Base-by-base conservation (phyloP, 179 eudicot species). In the Corrigiola litoralis region DNA sequence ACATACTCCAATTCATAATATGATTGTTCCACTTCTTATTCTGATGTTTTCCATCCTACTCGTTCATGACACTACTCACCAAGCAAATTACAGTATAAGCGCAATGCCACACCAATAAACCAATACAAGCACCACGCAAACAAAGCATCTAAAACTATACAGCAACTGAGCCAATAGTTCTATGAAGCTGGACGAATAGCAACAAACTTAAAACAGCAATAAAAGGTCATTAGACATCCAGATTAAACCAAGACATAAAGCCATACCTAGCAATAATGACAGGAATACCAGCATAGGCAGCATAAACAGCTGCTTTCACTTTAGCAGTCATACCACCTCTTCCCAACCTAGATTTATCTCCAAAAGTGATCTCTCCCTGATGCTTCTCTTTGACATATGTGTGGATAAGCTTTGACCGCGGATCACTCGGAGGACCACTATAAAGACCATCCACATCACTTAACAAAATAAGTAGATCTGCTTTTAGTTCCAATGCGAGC, bases 271-370 rank as follows among this genome's bases (percentile, higher is more conserved):
- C 85, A n/a, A 92, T 85, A 47, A 92, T 80, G 49, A 92, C 98
- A 64, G 98, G 98, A 44, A 84, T 84, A 47, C 90, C 95, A 70
- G 87, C 87, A 68, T 82, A 21, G 42, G 98, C 90, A 47, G 98
- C 95, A 83, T 87, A 75, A 50, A 81, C 84, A 67, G 98, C 98
- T 62, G 98, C 95, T 80, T 87, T 87, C 54, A 92, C 98, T 83
- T 92, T 92, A 56, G 98, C 98, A 21, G 92, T 87, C 98, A 92
- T 92, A 44, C 98, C 98, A 32, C 98, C 98, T 83, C 97, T 85
- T 46, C 98, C 98, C 72, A 92, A 75, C 66, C 98, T 80, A 11
- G 98, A 92, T 74, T 92, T 92, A 65, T 92, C 97, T 53, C 98
- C 98, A 77, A 92, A 92, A 52, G 98, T 92, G 73, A 92, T 87